Evolutionary conservation across 2,329 filamentous ascomycete species (phyloP).

Genomic region (Sclerotinia sclerotiorum): DNA sequence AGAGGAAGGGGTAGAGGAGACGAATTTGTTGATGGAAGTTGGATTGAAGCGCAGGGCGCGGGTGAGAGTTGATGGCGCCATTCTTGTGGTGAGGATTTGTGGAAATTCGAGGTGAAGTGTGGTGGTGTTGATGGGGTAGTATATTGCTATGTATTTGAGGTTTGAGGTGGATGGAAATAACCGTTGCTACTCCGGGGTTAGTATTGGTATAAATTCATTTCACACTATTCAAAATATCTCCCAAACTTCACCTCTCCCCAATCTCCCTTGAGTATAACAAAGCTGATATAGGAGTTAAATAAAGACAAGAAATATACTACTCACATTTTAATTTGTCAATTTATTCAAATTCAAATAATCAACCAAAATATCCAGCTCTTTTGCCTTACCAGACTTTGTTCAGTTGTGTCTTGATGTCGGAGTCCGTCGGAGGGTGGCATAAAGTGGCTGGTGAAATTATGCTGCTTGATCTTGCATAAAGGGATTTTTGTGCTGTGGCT

Average conservation of each 20-base stretch:
- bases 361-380: conserved; percentile 6
- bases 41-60: conserved; percentile 19
- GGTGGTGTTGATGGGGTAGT: not conserved
- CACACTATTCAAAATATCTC: not conserved
- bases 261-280: not conserved
- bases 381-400: conserved; percentile 18
- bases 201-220: not conserved
- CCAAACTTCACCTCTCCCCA: not conserved
- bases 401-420: conserved; percentile 2
- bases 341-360: not conserved
- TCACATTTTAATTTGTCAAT: not conserved
- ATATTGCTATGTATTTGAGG: not conserved
- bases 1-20: conserved; percentile 41
- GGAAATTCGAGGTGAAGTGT: not conserved
- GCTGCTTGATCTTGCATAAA: not conserved
- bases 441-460: conserved; percentile 11
- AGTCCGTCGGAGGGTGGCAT: conserved; percentile 6
- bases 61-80: not conserved
- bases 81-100: not conserved
- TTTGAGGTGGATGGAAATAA: not conserved
- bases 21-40: conserved; percentile 13
- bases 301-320: not conserved
- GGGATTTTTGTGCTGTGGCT: not conserved
- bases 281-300: not conserved
- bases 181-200: conserved; percentile 13